A percentile compares a stretch with the other conserved stretches of the same genome.
phyloP scores from a whole-genome alignment of 2,329 filamentous ascomycete genomes.

The Colletotrichum sp. region DNA sequence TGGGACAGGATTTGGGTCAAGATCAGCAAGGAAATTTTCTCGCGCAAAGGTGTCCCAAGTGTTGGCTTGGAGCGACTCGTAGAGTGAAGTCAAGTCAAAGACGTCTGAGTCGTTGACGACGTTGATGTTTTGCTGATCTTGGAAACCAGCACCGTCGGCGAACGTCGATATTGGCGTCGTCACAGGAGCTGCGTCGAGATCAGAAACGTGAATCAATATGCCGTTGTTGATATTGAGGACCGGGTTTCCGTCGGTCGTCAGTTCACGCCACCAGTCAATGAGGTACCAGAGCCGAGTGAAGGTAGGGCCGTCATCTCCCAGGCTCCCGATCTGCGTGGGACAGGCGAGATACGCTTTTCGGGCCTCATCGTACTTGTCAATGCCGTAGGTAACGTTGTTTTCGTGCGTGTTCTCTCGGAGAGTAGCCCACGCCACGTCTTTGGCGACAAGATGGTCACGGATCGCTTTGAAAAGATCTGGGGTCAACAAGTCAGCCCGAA shows the following conservation, averaged over 20 bases:
- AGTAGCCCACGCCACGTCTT: too few species aligned
- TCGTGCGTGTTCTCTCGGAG: too few species aligned
- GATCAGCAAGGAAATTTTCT: neutral
- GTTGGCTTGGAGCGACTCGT: neutral
- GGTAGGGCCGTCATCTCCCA: neutral
- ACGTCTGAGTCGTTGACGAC: too few species aligned
- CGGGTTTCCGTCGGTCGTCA: neutral
- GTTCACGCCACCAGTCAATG: neutral
- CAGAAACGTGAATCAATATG: neutral
- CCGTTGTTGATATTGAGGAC: neutral
- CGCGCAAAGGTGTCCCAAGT: neutral
- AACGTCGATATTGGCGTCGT: neutral
- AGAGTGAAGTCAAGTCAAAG: too few species aligned
- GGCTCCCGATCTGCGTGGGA: neutral
- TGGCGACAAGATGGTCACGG: too few species aligned
- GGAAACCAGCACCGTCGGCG: too few species aligned
- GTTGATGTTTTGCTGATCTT: too few species aligned
- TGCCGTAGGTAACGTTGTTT: neutral
- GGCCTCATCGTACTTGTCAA: neutral
- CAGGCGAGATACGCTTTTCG: neutral
- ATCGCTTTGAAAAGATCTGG: neutral
- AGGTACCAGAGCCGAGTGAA: neutral
- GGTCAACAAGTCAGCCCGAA: too few species aligned
- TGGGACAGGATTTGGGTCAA: neutral
- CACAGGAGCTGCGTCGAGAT: neutral